A percentile compares a stretch with the other conserved stretches of the same genome.
These are phyloP conservation scores for Paracoccidioides brasiliensis DNA, from an alignment of 2,329 filamentous ascomycete species.

Conservation along the genomic window DNA sequence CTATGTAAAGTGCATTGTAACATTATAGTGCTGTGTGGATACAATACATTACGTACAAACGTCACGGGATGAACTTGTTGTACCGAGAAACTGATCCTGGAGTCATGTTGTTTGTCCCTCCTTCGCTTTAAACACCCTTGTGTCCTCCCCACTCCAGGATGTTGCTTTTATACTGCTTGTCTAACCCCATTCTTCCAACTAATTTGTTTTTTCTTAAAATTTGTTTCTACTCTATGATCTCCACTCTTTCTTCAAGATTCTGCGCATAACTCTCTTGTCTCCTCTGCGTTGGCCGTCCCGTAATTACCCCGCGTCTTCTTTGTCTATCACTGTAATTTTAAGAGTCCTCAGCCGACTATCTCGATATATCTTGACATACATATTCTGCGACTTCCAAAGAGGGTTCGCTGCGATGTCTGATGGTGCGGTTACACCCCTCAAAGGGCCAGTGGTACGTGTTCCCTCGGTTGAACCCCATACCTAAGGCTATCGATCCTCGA, in stretches of 20 bases:
- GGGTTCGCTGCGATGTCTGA: conserved; percentile 24
- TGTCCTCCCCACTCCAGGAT: neutral
- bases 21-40: no score
- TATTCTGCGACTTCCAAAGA: neutral
- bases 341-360: neutral
- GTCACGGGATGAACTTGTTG: neutral
- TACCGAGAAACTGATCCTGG: neutral
- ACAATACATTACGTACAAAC: no score
- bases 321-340: neutral
- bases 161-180: neutral
- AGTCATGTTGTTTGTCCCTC: no score
- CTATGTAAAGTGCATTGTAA: no score
- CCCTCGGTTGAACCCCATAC: neutral
- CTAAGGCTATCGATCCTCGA: neutral
- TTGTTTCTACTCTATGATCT: no score
- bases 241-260: no score
- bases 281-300: no score
- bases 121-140: neutral
- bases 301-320: no score
- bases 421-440: conserved; percentile 21
- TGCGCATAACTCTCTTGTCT: no score
- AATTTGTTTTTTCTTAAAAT: no score
- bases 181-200: no score
- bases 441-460: conserved; percentile 29
- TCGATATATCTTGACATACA: neutral